A percentile compares a stretch with the other conserved stretches of the same genome.
Conservation (phyloP, 1,284 basidiomycete genomes). For the Ustilago trichophora region DNA sequence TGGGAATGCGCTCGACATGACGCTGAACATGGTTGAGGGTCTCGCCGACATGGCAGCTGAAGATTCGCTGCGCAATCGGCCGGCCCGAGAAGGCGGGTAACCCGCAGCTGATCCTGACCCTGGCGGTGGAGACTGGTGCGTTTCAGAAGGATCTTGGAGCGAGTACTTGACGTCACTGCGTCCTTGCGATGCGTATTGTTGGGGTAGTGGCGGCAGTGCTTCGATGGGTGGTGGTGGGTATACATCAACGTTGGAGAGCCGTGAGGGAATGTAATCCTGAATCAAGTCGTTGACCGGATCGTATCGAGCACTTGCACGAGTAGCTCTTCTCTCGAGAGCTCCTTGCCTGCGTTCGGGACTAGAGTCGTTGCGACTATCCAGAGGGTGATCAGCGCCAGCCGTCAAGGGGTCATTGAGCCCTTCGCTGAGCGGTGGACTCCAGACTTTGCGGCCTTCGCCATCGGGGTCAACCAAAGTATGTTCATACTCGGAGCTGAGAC, state of each 20-base stretch:
- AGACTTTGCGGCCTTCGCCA: slow-evolving; percentile 21
- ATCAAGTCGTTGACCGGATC: slow-evolving; percentile 53
- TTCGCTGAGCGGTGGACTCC: slow-evolving; percentile 23
- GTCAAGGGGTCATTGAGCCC: slow-evolving; percentile 3
- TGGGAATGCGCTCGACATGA: slow-evolving; percentile 12
- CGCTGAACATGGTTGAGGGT: slow-evolving; percentile 35
- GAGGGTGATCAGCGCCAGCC: slow-evolving; percentile 6
- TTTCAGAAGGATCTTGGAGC: slow-evolving; percentile 21
- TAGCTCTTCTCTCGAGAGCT: slow-evolving; percentile 26
- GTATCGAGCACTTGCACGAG: slow-evolving; percentile 40
- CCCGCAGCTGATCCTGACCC: no score
- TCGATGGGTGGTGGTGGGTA: slow-evolving; percentile 32
- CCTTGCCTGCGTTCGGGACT: slow-evolving; percentile 3
- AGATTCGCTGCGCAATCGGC: slow-evolving; percentile 14
- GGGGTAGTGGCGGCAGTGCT: slow-evolving; percentile 19
- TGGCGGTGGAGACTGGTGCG: slow-evolving; percentile 3
- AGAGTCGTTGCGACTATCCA: slow-evolving; percentile 9
- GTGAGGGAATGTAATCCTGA: slow-evolving; percentile 41
- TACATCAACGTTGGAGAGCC: slow-evolving; percentile 19
- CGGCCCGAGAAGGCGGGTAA: slow-evolving; percentile 6
- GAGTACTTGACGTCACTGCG: slow-evolving; percentile 17
- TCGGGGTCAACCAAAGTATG: slow-evolving; percentile 28
- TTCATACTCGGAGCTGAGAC: slow-evolving; percentile 37
- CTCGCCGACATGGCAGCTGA: slow-evolving; percentile 16
- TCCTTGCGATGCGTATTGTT: slow-evolving; percentile 12